Evolutionary conservation across 2,329 filamentous ascomycete species (phyloP), one percentile per base, ranked within the genome.

Genomic region (Xylariaceae sp.): DNA sequence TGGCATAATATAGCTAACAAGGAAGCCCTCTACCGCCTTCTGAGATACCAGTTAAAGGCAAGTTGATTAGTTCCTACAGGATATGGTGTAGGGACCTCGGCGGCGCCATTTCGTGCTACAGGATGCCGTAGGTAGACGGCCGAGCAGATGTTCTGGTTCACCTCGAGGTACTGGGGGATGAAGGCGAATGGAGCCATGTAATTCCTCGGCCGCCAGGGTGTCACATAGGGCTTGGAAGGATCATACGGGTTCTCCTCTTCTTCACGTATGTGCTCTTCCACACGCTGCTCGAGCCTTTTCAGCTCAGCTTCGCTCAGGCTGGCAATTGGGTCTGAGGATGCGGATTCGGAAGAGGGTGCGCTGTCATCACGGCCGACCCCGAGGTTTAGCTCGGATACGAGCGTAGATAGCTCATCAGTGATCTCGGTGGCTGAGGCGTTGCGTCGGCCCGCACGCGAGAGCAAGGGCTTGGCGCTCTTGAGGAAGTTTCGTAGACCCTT

Each of bases 41-140:
- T 83, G 77, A 98, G 75, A 75, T 98, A 99, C 94, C 94, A 99
- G 75, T 91, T 93, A 75, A 93, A 96, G 0, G 92, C 92, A 71
- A 96, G 77, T 74, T 92, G 91, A 71, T 84, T 87, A n/a, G 87
- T 83, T 63, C 85, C 78, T 55, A 84, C 79, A 47, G 79, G 76
- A 75, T 92, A 97, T 16, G 94, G 94, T 21, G 91, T 92, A 1
- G 94, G 94, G 59, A 94, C 89, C 75, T 94, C 95, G 3, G 90
- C 87, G 64, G 85, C 69, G 9, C 93, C 92, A 2, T 88, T 88
- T 59, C 93, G 83, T 23, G 92, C 95, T 39, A 98, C 94, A 0
- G 95, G 95, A 78, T 99, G 94, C 56, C 95, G 85, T 61, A 99
- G 78, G 74, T 99, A 99, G 36, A 99, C 92, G 9, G 95, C 95